These are phyloP conservation scores for Achaetomium macrosporum DNA, from an alignment of 2,329 filamentous ascomycete species.

Conservation along the genomic window DNA sequence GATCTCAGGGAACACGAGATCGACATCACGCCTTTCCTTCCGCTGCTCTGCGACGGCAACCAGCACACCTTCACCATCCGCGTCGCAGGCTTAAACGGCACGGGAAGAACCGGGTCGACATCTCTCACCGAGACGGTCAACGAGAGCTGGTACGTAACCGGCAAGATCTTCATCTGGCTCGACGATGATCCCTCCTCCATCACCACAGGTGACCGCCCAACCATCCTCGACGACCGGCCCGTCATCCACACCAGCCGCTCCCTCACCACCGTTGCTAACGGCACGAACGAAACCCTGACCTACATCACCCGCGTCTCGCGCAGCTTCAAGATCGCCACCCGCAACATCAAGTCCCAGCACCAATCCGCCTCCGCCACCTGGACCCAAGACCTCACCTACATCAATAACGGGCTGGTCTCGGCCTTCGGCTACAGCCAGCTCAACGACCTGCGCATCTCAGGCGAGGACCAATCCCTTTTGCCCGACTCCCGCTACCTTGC, in stretches of 20 bases:
- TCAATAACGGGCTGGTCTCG: conserved; percentile 44
- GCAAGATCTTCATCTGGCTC: conserved; percentile 76
- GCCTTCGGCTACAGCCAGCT: conserved; percentile 38
- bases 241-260: conserved; percentile 45
- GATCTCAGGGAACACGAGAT: conserved; percentile 76
- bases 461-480: conserved; percentile 25
- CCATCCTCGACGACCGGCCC: conserved; percentile 33
- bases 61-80: conserved; percentile 62
- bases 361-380: conserved; percentile 39
- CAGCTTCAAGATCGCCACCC: conserved; percentile 47
- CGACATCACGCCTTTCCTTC: conserved; percentile 72
- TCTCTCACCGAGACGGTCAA: conserved; percentile 50
- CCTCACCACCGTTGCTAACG: conserved; percentile 42
- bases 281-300: conserved; percentile 52
- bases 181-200: conserved; percentile 43
- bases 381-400: conserved; percentile 52
- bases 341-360: conserved; percentile 41
- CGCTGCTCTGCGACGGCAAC: conserved; percentile 59
- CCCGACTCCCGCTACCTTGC: conserved; percentile 16
- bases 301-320: conserved; percentile 55
- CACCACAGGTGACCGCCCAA: conserved; percentile 44
- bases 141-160: conserved; percentile 69
- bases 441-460: conserved; percentile 30
- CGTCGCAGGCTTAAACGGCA: conserved; percentile 56
- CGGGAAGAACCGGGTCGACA: conserved; percentile 35